A percentile compares a stretch with the other conserved stretches of the same genome.
Conservation (phyloP, 106 monocot genomes). For the Ottelia alismoides region DNA sequence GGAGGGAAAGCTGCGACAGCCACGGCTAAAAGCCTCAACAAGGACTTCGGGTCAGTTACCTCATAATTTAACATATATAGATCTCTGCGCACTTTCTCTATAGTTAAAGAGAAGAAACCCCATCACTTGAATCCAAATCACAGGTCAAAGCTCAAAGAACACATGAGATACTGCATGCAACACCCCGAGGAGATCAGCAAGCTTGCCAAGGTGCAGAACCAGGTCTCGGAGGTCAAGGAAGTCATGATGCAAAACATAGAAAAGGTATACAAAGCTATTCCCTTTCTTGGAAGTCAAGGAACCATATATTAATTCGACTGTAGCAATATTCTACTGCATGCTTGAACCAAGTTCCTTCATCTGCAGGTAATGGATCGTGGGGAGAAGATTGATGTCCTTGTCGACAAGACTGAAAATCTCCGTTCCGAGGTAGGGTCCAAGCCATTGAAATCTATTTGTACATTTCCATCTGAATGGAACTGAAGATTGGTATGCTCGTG, state of each 20-base stretch:
- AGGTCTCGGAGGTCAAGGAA: slow-evolving; percentile 64
- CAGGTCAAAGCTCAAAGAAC: slow-evolving; percentile 59
- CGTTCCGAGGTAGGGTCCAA: slow-evolving; percentile 46
- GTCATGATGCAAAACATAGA: slow-evolving; percentile 91
- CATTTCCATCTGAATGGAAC: background rate
- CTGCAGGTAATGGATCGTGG: slow-evolving; percentile 54
- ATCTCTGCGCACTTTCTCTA: background rate
- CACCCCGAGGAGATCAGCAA: slow-evolving; percentile 76
- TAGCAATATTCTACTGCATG: background rate
- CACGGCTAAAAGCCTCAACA: slow-evolving; percentile 53
- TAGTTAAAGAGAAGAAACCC: too few relatives aligned
- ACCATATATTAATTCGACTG: background rate
- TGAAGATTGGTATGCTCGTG: background rate
- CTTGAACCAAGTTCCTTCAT: background rate
- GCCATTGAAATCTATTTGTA: too few relatives aligned
- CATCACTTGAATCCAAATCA: too few relatives aligned
- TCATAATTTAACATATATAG: background rate
- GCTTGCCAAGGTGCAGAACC: slow-evolving; percentile 57
- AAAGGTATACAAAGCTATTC: slow-evolving; percentile 45
- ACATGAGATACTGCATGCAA: slow-evolving; percentile 55
- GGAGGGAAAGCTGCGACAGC: slow-evolving; percentile 26
- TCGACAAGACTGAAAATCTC: slow-evolving; percentile 59
- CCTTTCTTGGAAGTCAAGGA: background rate
- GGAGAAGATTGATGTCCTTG: slow-evolving; percentile 61
- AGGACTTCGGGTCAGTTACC: slow-evolving; percentile 52